Base-by-base conservation (phyloP, 192 early-diverging fungal species). In the Tieghemiomyces parasiticus region DNA sequence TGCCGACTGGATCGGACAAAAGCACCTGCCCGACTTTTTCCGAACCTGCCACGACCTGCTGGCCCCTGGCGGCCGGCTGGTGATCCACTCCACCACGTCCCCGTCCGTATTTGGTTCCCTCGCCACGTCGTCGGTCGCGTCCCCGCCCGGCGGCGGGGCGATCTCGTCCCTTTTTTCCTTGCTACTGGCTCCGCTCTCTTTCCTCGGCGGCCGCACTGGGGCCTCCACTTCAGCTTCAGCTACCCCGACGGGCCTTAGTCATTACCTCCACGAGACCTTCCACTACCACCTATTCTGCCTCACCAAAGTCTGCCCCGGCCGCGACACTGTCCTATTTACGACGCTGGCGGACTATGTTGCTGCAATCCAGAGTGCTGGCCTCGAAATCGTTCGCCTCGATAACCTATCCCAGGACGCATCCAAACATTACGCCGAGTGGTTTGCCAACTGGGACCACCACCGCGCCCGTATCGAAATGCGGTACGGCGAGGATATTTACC, bases 281-380 rank as follows among this genome's bases (percentile, higher is more conserved):
- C 71, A 70, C 67, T 75, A 75, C 67, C 73, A 75, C 62, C 67
- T 67, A 70, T 75, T 69, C 62, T 61, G 67, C 13, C 67, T 69
- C 60, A 46, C 50, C 28, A 60, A 69, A 51, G 71, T 75, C 60
- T 67, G 65, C 46, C 73, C 73, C 2, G 70, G 73, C 2, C 61
- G 70, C 26, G 73, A 71, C 48, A 75, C 73, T 1, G 65, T 63
- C 48, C 66, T 68, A 66, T 59, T 67, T 45, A n/a, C 61, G 34
- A 71, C 61, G 48, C 50, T 75, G 19, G 67, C 69, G 22, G 65
- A 71, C 16, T 61, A 71, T 22, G 65, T 75, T 63, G 54, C 54
- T 25, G 70, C 71, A 42, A 61, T 75, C 46, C 70, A 75, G 53
- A 61, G 61, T 8, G 70, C 70, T 0, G 73, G 73, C 0, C 71